These are phyloP conservation scores for maize (Zea mays) DNA, from an alignment of 176 grass and related monocot genomes.

Conservation along the genomic window Zm-B73-REFERENCE-NAM-5.0 NC_050097.1:211267001-211267500, in stretches of 20 bases:
- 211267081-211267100: conserved; percentile 29
- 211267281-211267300: conserved; percentile 35
- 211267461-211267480: conserved; percentile 15
- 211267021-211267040: conserved; percentile 37
- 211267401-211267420: neutral
- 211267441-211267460: neutral
- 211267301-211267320: conserved; percentile 4
- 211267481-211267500: neutral
- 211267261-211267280: neutral
- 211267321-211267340: conserved; percentile 7
- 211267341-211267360: conserved; percentile 37
- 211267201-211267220: conserved; percentile 16
- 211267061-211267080: conserved; percentile 27
- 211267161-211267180: too few relatives aligned
- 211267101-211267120: neutral
- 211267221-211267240: neutral
- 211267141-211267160: too few relatives aligned
- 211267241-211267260: neutral
- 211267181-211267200: neutral
- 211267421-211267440: neutral
- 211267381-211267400: neutral
- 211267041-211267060: conserved; percentile 34
- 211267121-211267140: neutral
- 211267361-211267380: conserved; percentile 32
- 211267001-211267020: conserved; percentile 35